Evolutionary conservation across 768 basidiomycete species (phyloP), one percentile per base, ranked within the genome.

Genomic region (Macrocybe gigantea): DNA sequence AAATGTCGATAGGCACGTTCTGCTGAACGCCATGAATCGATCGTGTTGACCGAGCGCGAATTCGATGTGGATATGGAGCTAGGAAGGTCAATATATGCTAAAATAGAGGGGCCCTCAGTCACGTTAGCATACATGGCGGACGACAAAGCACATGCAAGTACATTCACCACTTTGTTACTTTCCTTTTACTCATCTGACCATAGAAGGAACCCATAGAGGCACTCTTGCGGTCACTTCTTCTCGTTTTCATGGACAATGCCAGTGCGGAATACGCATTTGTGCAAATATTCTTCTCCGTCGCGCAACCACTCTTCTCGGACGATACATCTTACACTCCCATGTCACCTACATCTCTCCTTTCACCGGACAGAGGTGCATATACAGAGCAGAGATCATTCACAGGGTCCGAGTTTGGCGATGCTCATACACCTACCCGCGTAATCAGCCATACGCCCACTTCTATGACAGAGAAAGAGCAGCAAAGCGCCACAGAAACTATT

Each of bases 201-300:
- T 63, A 87, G 94, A 89, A 80, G 80, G 85, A 88, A 55, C 80
- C 87, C 0, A 63, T 85, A 1, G 96, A 98, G 68, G 85, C 85
- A 0, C 70, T 97, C 15, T 74, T 92, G 53, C 83, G 95, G 22
- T 95, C 94, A 0, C 69, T 92, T 22, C 69, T 93, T 41, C 71
- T 98, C 44, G 94, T 96, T 45, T 79, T 98, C 51, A 83, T 95
- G 78, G 93, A 97, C 69, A 98, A 99, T 60, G 85, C 90, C 3
- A 88, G 88, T 1, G 81, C 93, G 30, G 95, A 98, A 67, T 95
- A 93, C 65, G 74, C 83, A 1, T 98, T 98, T 58, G 66, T 96
- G 44, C 79, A 82, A 7, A 70, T 81, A 0, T 98, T 99, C 70
- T 98, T 98, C 69, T 71, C 78, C 35, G 60, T 61, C 49, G 69